Conservation (phyloP, 2,329 filamentous ascomycete genomes). For the Akanthomyces lecanii region DNA sequence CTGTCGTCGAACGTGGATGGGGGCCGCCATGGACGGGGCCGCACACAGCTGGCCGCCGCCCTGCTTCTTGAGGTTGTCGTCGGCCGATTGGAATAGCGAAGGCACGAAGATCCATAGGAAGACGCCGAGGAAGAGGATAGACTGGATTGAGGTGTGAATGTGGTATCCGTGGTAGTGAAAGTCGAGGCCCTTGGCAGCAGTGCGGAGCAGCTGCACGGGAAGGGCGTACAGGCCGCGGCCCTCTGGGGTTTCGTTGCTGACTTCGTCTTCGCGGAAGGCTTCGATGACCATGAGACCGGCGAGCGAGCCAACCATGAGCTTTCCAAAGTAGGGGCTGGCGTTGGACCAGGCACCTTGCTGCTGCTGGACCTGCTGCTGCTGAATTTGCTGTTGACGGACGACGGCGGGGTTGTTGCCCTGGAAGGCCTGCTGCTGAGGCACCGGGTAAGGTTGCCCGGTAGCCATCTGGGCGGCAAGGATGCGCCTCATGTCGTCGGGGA, state of each 20-base stretch:
- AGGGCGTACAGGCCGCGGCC: slow-evolving; percentile 64
- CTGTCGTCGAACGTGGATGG: slow-evolving; percentile 78
- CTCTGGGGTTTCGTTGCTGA: slow-evolving; percentile 58
- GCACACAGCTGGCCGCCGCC: slow-evolving; percentile 43
- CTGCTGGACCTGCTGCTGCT: slow-evolving; percentile 45
- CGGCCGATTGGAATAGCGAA: slow-evolving; percentile 41
- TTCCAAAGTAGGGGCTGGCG: slow-evolving; percentile 57
- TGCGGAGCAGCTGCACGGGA: slow-evolving; percentile 55
- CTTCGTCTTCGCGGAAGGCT: slow-evolving; percentile 64
- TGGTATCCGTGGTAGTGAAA: slow-evolving; percentile 53
- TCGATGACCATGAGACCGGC: slow-evolving; percentile 91
- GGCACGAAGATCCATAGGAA: slow-evolving; percentile 54
- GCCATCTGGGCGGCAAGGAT: slow-evolving; percentile 56
- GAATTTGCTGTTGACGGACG: slow-evolving; percentile 53
- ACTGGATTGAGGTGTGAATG: slow-evolving; percentile 48
- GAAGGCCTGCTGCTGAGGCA: slow-evolving; percentile 44
- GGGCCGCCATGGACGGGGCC: slow-evolving; percentile 71
- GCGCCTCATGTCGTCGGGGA: slow-evolving; percentile 63
- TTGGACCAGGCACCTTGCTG: slow-evolving; percentile 52
- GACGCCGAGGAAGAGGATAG: slow-evolving; percentile 49
- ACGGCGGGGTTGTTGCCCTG: slow-evolving; percentile 39
- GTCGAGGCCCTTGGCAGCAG: slow-evolving; percentile 44
- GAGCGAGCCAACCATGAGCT: slow-evolving; percentile 88
- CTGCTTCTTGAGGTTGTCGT: slow-evolving; percentile 49
- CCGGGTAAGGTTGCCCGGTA: slow-evolving; percentile 49